Evolutionary conservation across 2,329 filamentous ascomycete species (phyloP), one percentile per base, ranked within the genome.

Genomic region (Cordyceps javanica): DNA sequence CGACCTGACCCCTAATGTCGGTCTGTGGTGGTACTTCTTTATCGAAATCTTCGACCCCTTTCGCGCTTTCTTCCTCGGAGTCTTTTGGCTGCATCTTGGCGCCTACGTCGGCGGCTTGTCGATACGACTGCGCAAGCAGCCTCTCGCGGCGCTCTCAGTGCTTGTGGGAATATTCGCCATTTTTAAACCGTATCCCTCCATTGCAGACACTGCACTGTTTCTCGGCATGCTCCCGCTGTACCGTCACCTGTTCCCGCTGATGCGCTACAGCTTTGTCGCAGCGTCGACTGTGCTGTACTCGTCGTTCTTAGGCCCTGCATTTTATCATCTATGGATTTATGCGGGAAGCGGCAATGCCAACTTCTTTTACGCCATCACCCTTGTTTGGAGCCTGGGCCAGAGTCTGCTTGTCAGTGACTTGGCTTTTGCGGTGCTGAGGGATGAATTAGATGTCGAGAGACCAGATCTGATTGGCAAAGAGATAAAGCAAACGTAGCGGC

Each of bases 11-110:
- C 94, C 94, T 13, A 99, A 97, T 63, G 89, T 95, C 30, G 94
- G 94, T 1, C 79, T 99, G 1, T 99, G 94, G 94, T 99, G 94
- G 94, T 99, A 99, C 74, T 99, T 99, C 75, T 97, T 99, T 70
- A 96, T 95, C 64, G 93, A 99, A 70, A 99, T 99, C 86, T 99
- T 99, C 70, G 94, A 99, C 74, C 39, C 92, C 1, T 99, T 99
- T 80, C 84, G 94, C 39, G 87, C 89, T 65, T 99, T 99, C 79
- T 99, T 97, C 79, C 82, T 99, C 3, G 94, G 90, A 56, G 92
- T 99, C 50, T 99, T 99, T 76, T 97, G 95, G 91, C 82, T 99
- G 60, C 94, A 99, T 69, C 84, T 97, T 59, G 85, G 89, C 0
- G 88, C 89, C 39, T 99, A 99, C 72, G 90, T 96, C 36, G 89